Evolutionary conservation across 768 basidiomycete species (phyloP).

Genomic region (Pleurotus salmoneostramineus): DNA sequence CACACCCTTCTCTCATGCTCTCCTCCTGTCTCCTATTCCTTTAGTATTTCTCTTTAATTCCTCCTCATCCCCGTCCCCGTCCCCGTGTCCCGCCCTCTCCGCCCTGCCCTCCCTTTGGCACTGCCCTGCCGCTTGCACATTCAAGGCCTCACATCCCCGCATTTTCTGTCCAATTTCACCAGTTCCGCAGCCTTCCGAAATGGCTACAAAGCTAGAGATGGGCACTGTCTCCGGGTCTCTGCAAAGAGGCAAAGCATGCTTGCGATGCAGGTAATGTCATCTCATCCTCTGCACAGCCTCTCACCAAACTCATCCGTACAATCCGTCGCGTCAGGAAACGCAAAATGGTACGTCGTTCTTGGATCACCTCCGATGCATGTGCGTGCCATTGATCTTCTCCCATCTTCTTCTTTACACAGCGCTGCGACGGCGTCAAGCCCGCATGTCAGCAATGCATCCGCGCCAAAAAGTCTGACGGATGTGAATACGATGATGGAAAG

Average conservation of each 20-base stretch:
- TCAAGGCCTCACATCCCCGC: constrained; percentile 6
- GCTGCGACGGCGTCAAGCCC: constrained; percentile 76
- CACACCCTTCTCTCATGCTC: constrained; percentile 18
- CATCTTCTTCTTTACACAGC: constrained; percentile 34
- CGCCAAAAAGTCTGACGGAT: constrained; percentile 71
- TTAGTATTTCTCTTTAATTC: constrained; percentile 9
- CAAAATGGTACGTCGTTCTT: constrained; percentile 50
- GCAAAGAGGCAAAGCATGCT: constrained; percentile 68
- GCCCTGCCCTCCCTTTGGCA: constrained; percentile 12
- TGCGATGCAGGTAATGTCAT: constrained; percentile 60
- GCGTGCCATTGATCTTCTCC: neutral
- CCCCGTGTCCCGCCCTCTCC: constrained; percentile 13
- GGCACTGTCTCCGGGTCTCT: constrained; percentile 37
- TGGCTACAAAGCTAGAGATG: constrained; percentile 44
- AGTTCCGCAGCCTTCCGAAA: constrained; percentile 31
- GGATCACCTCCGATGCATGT: constrained; percentile 4
- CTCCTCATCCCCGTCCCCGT: constrained; percentile 16
- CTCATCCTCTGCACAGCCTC: constrained; percentile 1
- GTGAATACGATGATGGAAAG: constrained; percentile 84
- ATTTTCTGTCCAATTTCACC: constrained; percentile 25
- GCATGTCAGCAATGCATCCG: constrained; percentile 76
- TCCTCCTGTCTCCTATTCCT: constrained; percentile 18
- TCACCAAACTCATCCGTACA: constrained; percentile 13
- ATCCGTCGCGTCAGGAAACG: constrained; percentile 44
- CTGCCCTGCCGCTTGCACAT: constrained; percentile 7